phyloP scores from a whole-genome alignment of 306 rosid genomes.

The Gastrolobium bilobum region DNA sequence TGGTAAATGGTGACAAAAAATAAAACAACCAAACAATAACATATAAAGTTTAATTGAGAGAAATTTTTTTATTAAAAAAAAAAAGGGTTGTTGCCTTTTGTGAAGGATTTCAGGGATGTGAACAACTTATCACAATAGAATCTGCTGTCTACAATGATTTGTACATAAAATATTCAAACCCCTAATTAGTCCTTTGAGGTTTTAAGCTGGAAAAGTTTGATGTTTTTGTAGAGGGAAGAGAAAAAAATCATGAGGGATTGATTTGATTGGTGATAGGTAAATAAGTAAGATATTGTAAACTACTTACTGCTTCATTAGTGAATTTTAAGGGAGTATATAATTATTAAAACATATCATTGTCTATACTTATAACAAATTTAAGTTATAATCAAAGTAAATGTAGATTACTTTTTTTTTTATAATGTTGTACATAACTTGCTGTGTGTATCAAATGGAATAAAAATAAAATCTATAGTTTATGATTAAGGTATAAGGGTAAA shows the following conservation, averaged over 20 bases:
- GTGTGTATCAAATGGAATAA: conserved; percentile 14
- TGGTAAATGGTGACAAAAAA: conserved; percentile 9
- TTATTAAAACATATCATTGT: background rate
- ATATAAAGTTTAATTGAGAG: background rate
- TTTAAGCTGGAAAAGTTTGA: conserved; percentile 42
- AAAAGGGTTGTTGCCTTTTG: conserved; percentile 27
- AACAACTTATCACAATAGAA: conserved; percentile 18
- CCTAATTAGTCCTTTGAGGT: conserved; percentile 44
- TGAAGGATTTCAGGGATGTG: conserved; percentile 43
- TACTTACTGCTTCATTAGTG: conserved; percentile 40
- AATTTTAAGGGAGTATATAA: conserved; percentile 23
- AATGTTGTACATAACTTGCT: background rate
- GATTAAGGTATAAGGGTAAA: background rate
- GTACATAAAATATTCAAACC: conserved; percentile 39
- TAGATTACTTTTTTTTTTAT: background rate
- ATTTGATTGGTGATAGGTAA: conserved; percentile 50
- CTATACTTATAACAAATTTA: conserved; percentile 1
- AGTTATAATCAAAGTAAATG: background rate
- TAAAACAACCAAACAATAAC: background rate
- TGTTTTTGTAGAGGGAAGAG: conserved; percentile 42
- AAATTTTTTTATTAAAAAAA: background rate
- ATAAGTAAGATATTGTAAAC: conserved; percentile 51
- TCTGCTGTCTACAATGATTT: conserved; percentile 37
- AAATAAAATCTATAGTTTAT: background rate
- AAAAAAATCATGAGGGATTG: conserved; percentile 10